Percentiles rank a stretch among this genome's conserved stretches.
phyloP scores from a whole-genome alignment of 768 basidiomycete species.

The Leccinum aurantiacum region DNA sequence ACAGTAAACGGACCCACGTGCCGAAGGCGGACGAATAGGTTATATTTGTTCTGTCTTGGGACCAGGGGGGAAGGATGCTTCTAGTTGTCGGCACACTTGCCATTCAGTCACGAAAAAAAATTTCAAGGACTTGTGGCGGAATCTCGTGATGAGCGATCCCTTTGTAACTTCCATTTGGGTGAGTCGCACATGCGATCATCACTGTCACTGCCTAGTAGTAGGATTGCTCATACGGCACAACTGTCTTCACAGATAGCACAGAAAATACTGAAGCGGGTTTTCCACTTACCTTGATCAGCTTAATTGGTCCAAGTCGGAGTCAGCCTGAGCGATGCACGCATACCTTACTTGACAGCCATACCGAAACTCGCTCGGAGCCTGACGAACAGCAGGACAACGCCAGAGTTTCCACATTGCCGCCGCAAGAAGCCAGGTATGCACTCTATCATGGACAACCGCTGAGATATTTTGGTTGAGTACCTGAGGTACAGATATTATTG shows the following conservation, averaged over 20 bases:
- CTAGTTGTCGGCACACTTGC: neutral
- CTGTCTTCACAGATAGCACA: neutral
- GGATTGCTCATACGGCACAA: neutral
- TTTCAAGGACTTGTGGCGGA: neutral
- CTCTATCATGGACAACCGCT: too few species aligned
- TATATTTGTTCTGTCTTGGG: neutral
- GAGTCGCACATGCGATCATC: too few species aligned
- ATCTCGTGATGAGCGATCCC: neutral
- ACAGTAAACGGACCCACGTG: conserved; percentile 3
- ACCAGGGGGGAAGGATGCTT: neutral
- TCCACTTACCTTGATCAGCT: neutral
- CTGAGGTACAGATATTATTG: too few species aligned
- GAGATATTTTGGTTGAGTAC: too few species aligned
- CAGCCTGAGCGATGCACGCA: neutral
- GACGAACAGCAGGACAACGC: neutral
- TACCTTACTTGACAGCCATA: neutral
- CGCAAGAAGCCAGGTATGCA: too few species aligned
- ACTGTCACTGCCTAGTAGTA: too few species aligned
- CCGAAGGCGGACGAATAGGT: neutral
- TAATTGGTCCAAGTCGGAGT: neutral
- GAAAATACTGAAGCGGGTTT: neutral
- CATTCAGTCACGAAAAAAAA: neutral
- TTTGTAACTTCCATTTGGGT: too few species aligned
- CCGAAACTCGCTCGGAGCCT: too few species aligned
- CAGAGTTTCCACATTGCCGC: neutral